Evolutionary conservation across 1,139 yeast species (phyloP).

Genomic region (Kodamaea suecica): DNA sequence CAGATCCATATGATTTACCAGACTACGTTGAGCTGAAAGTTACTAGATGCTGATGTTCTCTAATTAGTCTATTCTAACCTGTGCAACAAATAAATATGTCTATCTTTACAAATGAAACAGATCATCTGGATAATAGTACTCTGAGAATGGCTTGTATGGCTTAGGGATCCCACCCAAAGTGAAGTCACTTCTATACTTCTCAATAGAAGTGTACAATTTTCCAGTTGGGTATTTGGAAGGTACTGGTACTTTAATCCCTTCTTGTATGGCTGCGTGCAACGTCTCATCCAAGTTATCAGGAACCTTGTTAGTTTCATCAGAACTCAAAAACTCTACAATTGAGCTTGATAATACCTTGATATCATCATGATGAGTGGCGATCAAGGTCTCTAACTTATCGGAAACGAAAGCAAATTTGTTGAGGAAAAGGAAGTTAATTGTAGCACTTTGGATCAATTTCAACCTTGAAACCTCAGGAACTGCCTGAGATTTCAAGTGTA

Average conservation of each 20-base stretch:
- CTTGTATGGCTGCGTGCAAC: slow-evolving; percentile 10
- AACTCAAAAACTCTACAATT: slow-evolving; percentile 12
- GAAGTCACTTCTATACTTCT: slow-evolving; percentile 25
- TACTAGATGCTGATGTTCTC: too few relatives aligned
- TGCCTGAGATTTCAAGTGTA: slow-evolving; percentile 66
- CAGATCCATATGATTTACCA: too few relatives aligned
- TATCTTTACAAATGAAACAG: slow-evolving; percentile 26
- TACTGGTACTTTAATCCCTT: slow-evolving; percentile 18
- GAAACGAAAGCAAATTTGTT: slow-evolving; percentile 24
- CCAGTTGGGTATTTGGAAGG: slow-evolving; percentile 33
- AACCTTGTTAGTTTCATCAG: slow-evolving; percentile 4
- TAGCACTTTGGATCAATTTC: slow-evolving; percentile 27
- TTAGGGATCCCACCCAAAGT: slow-evolving; percentile 28
- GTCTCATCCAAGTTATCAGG: slow-evolving; percentile 10
- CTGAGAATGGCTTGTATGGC: slow-evolving; percentile 32
- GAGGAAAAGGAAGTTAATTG: slow-evolving; percentile 26
- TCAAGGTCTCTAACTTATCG: slow-evolving; percentile 25
- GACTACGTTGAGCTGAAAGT: too few relatives aligned
- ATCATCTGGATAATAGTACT: slow-evolving; percentile 30
- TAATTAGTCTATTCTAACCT: neutral
- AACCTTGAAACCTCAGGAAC: slow-evolving; percentile 25
- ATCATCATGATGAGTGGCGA: slow-evolving; percentile 21
- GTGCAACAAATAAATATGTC: too few relatives aligned
- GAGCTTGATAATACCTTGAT: slow-evolving; percentile 15
- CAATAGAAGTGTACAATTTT: slow-evolving; percentile 17